Conservation (phyloP, 2,329 filamentous ascomycete genomes). For the Fusarium sp. region DNA sequence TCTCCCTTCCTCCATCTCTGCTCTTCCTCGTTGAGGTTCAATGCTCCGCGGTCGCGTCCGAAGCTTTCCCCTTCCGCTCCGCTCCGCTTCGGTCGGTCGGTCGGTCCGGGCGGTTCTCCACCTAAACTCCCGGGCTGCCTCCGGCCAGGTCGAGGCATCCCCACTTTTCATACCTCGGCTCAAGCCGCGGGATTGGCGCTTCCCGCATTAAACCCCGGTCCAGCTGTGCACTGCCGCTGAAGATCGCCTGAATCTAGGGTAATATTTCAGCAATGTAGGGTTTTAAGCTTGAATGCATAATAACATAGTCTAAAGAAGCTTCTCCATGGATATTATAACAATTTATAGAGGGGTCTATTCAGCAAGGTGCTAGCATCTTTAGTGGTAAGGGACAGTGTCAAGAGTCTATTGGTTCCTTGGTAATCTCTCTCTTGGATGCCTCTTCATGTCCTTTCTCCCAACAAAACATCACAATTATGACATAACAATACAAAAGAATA, state of each 20-base stretch:
- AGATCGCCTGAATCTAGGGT: slow-evolving; percentile 30
- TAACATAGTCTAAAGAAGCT: slow-evolving; percentile 18
- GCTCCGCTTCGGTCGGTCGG: slow-evolving; percentile 34
- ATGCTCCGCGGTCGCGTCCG: slow-evolving; percentile 23
- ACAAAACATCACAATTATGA: background rate
- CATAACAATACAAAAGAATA: background rate
- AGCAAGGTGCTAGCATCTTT: background rate
- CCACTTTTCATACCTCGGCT: slow-evolving; percentile 25
- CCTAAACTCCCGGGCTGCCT: slow-evolving; percentile 37
- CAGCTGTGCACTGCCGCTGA: slow-evolving; percentile 36
- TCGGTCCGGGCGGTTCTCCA: slow-evolving; percentile 25
- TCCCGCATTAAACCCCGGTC: slow-evolving; percentile 20
- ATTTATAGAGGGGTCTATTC: background rate
- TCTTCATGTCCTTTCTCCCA: slow-evolving; percentile 13
- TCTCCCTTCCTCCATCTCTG: background rate
- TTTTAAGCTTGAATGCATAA: slow-evolving; percentile 16
- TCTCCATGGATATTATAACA: background rate
- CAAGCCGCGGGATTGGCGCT: slow-evolving; percentile 36
- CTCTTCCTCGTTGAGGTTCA: slow-evolving; percentile 1
- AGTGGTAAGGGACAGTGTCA: background rate
- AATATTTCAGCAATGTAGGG: slow-evolving; percentile 42
- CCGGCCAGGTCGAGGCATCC: slow-evolving; percentile 3
- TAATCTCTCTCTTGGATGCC: slow-evolving; percentile 30
- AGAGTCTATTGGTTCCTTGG: slow-evolving; percentile 8
- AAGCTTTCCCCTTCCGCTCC: slow-evolving; percentile 8